Evolutionary conservation across 2,329 filamentous ascomycete species (phyloP), one percentile per base, ranked within the genome.

Genomic region (Scolecobasidium constrictum): DNA sequence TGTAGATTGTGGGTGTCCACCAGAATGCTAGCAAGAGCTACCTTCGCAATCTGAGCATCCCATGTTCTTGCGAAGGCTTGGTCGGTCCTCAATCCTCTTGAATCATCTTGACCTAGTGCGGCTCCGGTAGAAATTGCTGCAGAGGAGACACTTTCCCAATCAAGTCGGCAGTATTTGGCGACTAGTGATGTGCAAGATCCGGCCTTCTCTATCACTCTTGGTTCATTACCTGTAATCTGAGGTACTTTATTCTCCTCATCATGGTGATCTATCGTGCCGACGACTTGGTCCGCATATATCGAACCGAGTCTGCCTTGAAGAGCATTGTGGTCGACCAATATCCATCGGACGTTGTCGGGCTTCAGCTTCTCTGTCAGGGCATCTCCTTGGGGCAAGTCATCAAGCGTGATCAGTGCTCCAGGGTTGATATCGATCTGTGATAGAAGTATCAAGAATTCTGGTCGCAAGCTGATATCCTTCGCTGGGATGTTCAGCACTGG

Each of bases 251-350:
- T 58, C 53, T 92, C 85, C 48, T 92, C 84, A 1, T 74, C 78
- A 56, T 92, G 86, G 60, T 92, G 85, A 59, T 92, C 85, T 42
- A 92, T 73, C 49, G 80, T 80, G 3, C 80, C 82, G 4, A 69
- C 61, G 0, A 88, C 72, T 6, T 66, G 63, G 3, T 55, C 47
- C 0, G 63, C 61, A 53, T 77, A 84, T 13, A 66, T 59, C 28
- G 57, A 60, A 13, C 68, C 73, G 13, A 90, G 64, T 12, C 61
- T 53, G 0, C 83, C 82, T 4, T 81, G 80, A 38, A 86, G 65
- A 1, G 67, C 71, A 56, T 92, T 92, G 66, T 92, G 86, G 61
- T 92, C 85, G 3, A 92, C 83, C 1, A 92, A 66, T 15, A 86
- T 62, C 82, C 82, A 87, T 39, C 65, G 67, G 1, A 81, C 81